Evolutionary conservation across 345 rosid genomes (phyloP), one percentile per base, ranked within the genome.

Genomic region (Acer campestre): DNA sequence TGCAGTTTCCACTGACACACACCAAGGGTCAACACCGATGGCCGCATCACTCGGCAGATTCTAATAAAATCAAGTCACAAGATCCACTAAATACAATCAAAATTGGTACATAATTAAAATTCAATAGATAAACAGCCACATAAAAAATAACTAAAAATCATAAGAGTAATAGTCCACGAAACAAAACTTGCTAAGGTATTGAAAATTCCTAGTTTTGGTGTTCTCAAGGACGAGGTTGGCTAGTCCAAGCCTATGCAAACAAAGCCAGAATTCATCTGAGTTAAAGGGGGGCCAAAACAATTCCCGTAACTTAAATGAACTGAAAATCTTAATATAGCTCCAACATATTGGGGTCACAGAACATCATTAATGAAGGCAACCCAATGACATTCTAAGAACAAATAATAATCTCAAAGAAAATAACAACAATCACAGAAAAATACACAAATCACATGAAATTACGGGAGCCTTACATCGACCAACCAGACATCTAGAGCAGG

Each of bases 21-120:
- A 92, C 98, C 97, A 94, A 44, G 92, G 89, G 75, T 94, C 95
- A 83, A 91, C 84, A 73, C 98, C 98, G 53, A 96, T 74, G 46
- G 89, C 85, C 16, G 95, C 99, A 44, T 82, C 89, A 22, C 70
- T 85, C 6, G 89, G 88, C 62, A 96, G 83, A 81, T 91, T 94
- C 99, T 96, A 86, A 83, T 71, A 66, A 70, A 78, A 71, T 13
- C 62, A 73, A 72, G 67, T 40, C n/a, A 31, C 46, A 72, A 49
- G 68, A 71, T 51, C 31, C 42, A 70, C 31, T 74, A 63, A 71
- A 31, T 48, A 27, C 38, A 23, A 61, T 51, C 10, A 80, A 78
- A 63, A 49, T 61, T 16, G 29, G 53, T 13, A 63, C 13, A 9
- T 1, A 14, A 73, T 1, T 25, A 4, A 56, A 3, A 18, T n/a